Percentiles rank a stretch among this genome's conserved stretches.
Conservation (phyloP, 2,329 filamentous ascomycete species). For the Xylariaceae sp. region DNA sequence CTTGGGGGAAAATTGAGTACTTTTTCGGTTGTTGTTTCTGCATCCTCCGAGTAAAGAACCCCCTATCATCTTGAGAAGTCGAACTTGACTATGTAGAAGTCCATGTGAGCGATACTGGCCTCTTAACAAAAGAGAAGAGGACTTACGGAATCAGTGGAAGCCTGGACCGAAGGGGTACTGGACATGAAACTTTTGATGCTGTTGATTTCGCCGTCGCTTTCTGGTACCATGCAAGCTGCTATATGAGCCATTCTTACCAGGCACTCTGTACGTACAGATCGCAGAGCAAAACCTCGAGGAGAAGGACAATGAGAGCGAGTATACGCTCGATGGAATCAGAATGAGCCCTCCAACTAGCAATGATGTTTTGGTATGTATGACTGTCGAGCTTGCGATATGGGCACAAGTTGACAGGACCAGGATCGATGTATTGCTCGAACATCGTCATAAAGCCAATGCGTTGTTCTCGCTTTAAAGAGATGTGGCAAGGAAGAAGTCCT, state of each 20-base stretch:
- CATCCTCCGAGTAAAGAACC: conserved; percentile 53
- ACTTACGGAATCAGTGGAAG: conserved; percentile 43
- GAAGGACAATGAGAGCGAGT: conserved; percentile 20
- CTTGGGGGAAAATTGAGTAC: conserved; percentile 57
- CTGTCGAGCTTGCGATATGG: conserved; percentile 30
- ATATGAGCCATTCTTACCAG: conserved; percentile 54
- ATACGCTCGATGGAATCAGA: conserved; percentile 29
- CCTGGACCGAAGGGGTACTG: conserved; percentile 43
- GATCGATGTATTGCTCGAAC: conserved; percentile 19
- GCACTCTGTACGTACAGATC: conserved; percentile 28
- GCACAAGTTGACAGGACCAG: conserved; percentile 27
- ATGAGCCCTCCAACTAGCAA: conserved; percentile 26
- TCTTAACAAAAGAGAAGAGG: conserved; percentile 7
- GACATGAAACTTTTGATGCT: conserved; percentile 46
- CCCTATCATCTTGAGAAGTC: conserved; percentile 41
- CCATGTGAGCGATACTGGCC: conserved; percentile 28
- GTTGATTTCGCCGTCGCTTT: conserved; percentile 38
- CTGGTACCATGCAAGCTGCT: conserved; percentile 52
- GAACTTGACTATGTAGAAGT: conserved; percentile 27
- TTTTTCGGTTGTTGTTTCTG: conserved; percentile 50
- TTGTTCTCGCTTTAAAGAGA: conserved; percentile 17
- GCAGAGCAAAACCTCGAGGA: conserved; percentile 18
- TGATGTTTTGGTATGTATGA: conserved; percentile 27
- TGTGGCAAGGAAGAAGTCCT: conserved; percentile 21
- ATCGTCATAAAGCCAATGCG: conserved; percentile 10